phyloP scores from a whole-genome alignment of 192 early-diverging fungal species.

The Coemansia sp. region DNA sequence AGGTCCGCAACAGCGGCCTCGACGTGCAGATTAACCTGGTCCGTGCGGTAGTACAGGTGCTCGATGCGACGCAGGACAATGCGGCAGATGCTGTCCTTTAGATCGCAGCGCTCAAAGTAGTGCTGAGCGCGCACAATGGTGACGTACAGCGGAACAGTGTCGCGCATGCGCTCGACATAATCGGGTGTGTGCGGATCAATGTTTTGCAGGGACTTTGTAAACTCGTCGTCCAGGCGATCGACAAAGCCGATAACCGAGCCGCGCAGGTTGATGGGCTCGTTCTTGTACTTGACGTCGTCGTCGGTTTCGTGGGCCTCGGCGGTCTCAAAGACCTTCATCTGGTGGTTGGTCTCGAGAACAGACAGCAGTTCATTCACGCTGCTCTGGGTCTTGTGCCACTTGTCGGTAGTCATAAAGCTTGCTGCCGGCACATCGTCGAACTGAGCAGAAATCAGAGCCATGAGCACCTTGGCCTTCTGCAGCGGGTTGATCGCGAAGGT shows the following conservation, averaged over 20 bases:
- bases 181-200: slow-evolving; percentile 98
- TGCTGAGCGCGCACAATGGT: slow-evolving; percentile 83
- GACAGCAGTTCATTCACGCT: slow-evolving; percentile 77
- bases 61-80: slow-evolving; percentile 86
- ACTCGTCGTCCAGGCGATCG: slow-evolving; percentile 97
- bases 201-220: slow-evolving; percentile 89
- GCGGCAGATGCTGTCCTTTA: slow-evolving; percentile 66
- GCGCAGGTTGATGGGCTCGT: slow-evolving; percentile 66
- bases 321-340: slow-evolving; percentile 70
- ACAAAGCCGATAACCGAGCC: slow-evolving; percentile 86
- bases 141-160: slow-evolving; percentile 84
- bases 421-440: slow-evolving; percentile 77
- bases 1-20: slow-evolving; percentile 57
- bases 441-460: slow-evolving; percentile 82
- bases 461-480: slow-evolving; percentile 80
- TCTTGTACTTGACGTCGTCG: slow-evolving; percentile 56
- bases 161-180: slow-evolving; percentile 91
- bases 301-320: slow-evolving; percentile 46
- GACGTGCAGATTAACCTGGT: slow-evolving; percentile 75
- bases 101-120: slow-evolving; percentile 75
- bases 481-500: slow-evolving; percentile 65
- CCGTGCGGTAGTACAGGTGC: slow-evolving; percentile 98
- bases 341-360: slow-evolving; percentile 72
- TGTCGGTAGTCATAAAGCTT: slow-evolving; percentile 70
- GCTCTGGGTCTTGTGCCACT: slow-evolving; percentile 76